Evolutionary conservation across 2,329 filamentous ascomycete species (phyloP).

Genomic region (Plenodomus lindquistii): DNA sequence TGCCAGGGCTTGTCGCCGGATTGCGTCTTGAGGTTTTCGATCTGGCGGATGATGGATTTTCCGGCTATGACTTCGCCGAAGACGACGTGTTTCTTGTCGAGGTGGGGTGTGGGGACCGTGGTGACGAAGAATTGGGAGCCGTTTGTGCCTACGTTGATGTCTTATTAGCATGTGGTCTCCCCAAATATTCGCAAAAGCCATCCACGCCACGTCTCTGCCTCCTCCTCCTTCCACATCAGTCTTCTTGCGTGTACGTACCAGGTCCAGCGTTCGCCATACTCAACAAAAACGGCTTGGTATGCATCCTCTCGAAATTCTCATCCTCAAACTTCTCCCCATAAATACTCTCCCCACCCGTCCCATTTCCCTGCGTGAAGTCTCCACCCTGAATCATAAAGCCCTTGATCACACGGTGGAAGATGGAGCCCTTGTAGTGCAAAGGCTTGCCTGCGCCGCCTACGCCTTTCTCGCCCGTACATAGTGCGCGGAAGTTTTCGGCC

Average conservation of each 20-base stretch:
- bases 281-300: slow-evolving; percentile 89
- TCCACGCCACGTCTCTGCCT: neutral
- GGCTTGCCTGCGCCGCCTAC: slow-evolving; percentile 78
- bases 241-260: slow-evolving; percentile 56
- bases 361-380: slow-evolving; percentile 93
- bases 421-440: slow-evolving; percentile 88
- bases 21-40: slow-evolving; percentile 81
- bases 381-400: slow-evolving; percentile 98
- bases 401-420: slow-evolving; percentile 97
- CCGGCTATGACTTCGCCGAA: slow-evolving; percentile 93
- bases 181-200: neutral
- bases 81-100: slow-evolving; percentile 96
- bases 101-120: slow-evolving; percentile 89
- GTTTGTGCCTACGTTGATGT: slow-evolving; percentile 71
- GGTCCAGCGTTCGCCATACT: slow-evolving; percentile 98
- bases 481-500: slow-evolving; percentile 90
- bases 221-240: neutral
- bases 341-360: slow-evolving; percentile 94
- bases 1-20: slow-evolving; percentile 75
- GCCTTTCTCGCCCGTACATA: slow-evolving; percentile 96
- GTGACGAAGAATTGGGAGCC: slow-evolving; percentile 99
- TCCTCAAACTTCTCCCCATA: slow-evolving; percentile 97
- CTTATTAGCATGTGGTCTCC: neutral
- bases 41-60: slow-evolving; percentile 85
- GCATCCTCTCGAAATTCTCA: slow-evolving; percentile 91